A percentile compares a stretch with the other conserved stretches of the same genome.
These are phyloP conservation scores for Rhytidiadelphus loreus DNA, from an alignment of 225 moss, liverwort and hornwort species.

Conservation along the genomic window DNA sequence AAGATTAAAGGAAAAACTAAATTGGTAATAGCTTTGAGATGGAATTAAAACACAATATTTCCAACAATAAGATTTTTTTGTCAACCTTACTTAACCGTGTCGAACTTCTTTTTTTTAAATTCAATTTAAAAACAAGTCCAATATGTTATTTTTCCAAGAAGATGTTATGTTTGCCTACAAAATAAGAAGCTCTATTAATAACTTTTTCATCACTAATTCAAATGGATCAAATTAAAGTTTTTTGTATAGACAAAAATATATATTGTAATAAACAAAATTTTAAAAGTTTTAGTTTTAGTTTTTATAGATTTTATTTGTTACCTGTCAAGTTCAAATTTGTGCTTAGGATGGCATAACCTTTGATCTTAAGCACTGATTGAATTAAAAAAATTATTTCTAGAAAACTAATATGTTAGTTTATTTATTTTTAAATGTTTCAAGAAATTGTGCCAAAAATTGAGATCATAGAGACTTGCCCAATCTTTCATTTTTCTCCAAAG, in stretches of 20 bases:
- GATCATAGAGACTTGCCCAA: background rate
- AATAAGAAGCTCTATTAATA: background rate
- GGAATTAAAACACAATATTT: too few relatives aligned
- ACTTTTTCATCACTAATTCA: background rate
- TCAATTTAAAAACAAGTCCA: background rate
- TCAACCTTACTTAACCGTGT: background rate
- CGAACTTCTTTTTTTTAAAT: background rate
- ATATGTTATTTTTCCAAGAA: background rate
- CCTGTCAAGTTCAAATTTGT: background rate
- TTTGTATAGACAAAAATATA: background rate
- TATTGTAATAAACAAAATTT: background rate
- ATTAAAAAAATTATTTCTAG: fast-evolving
- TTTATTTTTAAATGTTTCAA: background rate
- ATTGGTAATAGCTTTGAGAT: too few relatives aligned
- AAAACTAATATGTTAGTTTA: background rate
- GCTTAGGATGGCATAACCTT: background rate
- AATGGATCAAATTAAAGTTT: background rate
- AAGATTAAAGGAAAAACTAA: too few relatives aligned
- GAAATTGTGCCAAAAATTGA: background rate
- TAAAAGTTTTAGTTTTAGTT: background rate
- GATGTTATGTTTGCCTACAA: background rate
- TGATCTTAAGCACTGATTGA: fast-evolving
- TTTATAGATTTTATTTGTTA: background rate
- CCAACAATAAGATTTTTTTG: background rate
- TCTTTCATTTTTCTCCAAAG: background rate